phyloP scores from a whole-genome alignment of 345 rosid genomes.

The Aegle marmelos region DNA sequence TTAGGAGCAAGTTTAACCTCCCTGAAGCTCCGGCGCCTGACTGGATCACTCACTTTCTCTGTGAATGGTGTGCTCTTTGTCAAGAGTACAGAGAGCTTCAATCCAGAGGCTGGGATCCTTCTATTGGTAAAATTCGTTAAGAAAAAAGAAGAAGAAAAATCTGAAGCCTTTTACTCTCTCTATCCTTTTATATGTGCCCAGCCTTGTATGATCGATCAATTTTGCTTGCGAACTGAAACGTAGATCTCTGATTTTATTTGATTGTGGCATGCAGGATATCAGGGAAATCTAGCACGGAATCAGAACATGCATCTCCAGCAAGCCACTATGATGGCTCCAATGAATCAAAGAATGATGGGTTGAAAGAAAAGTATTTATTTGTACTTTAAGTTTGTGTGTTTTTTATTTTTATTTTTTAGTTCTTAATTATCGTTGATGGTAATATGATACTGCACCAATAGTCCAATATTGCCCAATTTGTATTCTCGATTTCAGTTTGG shows the following conservation, averaged over 20 bases:
- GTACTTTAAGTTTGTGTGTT: too few species aligned
- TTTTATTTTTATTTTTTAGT: too few species aligned
- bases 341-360: constrained; percentile 44
- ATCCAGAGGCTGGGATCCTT: constrained; percentile 58
- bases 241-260: neutral
- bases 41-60: constrained; percentile 57
- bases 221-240: neutral
- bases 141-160: neutral
- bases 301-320: constrained; percentile 35
- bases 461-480: too few species aligned
- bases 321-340: constrained; percentile 43
- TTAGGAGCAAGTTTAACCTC: constrained; percentile 54
- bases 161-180: neutral
- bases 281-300: constrained; percentile 30
- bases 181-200: neutral
- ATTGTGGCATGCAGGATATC: constrained; percentile 42
- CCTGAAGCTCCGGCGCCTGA: constrained; percentile 63
- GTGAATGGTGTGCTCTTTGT: constrained; percentile 72
- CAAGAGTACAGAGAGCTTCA: constrained; percentile 74
- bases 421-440: too few species aligned
- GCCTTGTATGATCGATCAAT: neutral
- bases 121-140: constrained; percentile 35
- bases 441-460: too few species aligned
- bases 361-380: constrained; percentile 1
- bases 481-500: too few species aligned